Evolutionary conservation across 148 eudicot genomes (phyloP).

Genomic region (Nepenthes mirabilis): DNA sequence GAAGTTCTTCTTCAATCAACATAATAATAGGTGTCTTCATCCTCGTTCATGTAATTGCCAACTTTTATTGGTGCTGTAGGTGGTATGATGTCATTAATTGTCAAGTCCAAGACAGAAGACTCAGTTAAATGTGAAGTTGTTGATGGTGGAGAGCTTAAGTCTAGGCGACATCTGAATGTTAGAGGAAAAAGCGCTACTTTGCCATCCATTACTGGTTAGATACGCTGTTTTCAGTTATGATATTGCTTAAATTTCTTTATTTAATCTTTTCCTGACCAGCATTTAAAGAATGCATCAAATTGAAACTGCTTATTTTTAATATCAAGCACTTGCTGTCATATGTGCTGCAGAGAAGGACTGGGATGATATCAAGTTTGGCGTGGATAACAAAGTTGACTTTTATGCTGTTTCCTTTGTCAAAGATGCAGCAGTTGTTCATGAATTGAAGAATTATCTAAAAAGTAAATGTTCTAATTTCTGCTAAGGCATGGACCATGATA

Average conservation of each 20-base stretch:
- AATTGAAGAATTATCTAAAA: slow-evolving; percentile 81
- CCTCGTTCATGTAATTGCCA: background rate
- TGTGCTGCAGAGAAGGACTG: slow-evolving; percentile 84
- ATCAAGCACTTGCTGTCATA: slow-evolving; percentile 4
- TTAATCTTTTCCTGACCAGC: background rate
- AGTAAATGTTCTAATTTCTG: slow-evolving; percentile 21
- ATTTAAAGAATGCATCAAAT: background rate
- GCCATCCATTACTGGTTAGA: slow-evolving; percentile 88
- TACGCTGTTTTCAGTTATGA: background rate
- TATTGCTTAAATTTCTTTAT: background rate
- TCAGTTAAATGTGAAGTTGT: slow-evolving; percentile 91
- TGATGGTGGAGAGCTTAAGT: slow-evolving; percentile 98
- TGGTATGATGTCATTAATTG: slow-evolving; percentile 96
- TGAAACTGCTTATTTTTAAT: background rate
- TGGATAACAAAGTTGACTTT: slow-evolving; percentile 83
- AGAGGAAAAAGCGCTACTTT: slow-evolving; percentile 97
- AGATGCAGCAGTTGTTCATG: slow-evolving; percentile 92
- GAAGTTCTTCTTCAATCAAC: too few species aligned
- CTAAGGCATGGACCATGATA: background rate
- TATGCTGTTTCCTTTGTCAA: slow-evolving; percentile 99
- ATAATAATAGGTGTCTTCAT: too few species aligned
- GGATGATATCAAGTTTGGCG: slow-evolving; percentile 99
- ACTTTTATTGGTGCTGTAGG: slow-evolving; percentile 32
- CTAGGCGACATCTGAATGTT: slow-evolving; percentile 92
- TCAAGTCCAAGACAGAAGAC: slow-evolving; percentile 81